These are phyloP conservation scores for Rhizopus delemar DNA, from an alignment of 371 early-diverging fungal species.

Conservation along the genomic window DNA sequence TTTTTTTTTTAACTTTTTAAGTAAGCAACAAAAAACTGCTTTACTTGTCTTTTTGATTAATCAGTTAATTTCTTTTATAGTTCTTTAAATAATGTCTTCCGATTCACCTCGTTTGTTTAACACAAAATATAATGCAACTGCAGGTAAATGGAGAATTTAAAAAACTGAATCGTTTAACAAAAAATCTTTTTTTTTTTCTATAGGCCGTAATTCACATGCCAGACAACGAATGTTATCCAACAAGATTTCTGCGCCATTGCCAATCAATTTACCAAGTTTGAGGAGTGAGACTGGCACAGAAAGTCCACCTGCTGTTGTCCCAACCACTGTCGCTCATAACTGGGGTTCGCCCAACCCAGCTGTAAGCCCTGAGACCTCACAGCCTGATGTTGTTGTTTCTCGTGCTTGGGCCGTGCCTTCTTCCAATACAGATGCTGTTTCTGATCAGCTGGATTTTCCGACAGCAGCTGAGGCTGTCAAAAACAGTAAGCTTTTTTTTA, in stretches of 20 bases:
- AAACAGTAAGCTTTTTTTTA: constrained; percentile 21
- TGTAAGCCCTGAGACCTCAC: background rate
- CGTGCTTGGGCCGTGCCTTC: constrained; percentile 28
- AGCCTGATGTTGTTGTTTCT: constrained; percentile 6
- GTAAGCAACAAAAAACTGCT: background rate
- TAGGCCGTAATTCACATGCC: constrained; percentile 33
- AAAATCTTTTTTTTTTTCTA: background rate
- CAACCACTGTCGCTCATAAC: constrained; percentile 13
- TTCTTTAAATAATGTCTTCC: constrained; percentile 17
- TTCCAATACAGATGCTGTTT: constrained; percentile 2
- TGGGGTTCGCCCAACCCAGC: constrained; percentile 41
- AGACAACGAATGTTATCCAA: constrained; percentile 37
- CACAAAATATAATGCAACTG: no score
- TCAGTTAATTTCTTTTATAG: background rate
- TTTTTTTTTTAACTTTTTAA: constrained; percentile 2
- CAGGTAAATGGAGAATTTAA: background rate
- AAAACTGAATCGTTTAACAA: background rate
- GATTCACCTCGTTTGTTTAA: constrained; percentile 10
- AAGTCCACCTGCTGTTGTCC: constrained; percentile 6
- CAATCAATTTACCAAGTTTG: constrained; percentile 50
- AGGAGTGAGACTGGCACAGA: constrained; percentile 41
- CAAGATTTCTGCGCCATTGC: constrained; percentile 53
- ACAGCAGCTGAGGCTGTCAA: constrained; percentile 30
- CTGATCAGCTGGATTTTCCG: constrained; percentile 28
- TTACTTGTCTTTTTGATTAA: background rate